Percentiles rank a stretch among this genome's conserved stretches.
phyloP scores from a whole-genome alignment of 2,329 filamentous ascomycete genomes.

The Fusarium euwallaceae region DNA sequence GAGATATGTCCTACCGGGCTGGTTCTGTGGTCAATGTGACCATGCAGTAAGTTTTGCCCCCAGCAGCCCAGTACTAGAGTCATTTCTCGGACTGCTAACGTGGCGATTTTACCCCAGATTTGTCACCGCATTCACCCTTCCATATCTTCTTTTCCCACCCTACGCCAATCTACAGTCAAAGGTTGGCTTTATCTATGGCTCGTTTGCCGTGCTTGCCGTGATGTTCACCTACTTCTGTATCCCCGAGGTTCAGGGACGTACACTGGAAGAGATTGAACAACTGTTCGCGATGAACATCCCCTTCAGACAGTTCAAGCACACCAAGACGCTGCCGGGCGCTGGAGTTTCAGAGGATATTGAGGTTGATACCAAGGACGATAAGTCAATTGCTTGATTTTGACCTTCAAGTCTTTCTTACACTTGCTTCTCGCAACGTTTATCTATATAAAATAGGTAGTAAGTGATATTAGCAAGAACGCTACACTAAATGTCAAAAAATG shows the following conservation, averaged over 20 bases:
- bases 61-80: neutral
- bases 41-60: neutral
- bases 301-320: neutral
- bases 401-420: neutral
- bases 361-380: neutral
- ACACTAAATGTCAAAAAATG: too few species aligned
- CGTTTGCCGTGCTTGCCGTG: slow-evolving; percentile 6
- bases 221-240: slow-evolving; percentile 23
- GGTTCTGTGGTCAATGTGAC: slow-evolving; percentile 44
- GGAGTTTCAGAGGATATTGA: neutral
- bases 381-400: neutral
- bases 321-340: neutral
- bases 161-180: slow-evolving; percentile 52
- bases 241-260: slow-evolving; percentile 16
- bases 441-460: neutral
- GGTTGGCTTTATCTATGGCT: slow-evolving; percentile 52
- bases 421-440: too few species aligned
- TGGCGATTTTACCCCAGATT: slow-evolving; percentile 37
- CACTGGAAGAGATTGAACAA: slow-evolving; percentile 22
- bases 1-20: slow-evolving; percentile 47
- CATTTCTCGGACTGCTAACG: neutral
- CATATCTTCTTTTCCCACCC: slow-evolving; percentile 52
- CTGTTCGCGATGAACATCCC: neutral
- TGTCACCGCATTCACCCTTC: slow-evolving; percentile 52
- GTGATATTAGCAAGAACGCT: too few species aligned